A percentile compares a stretch with the other conserved stretches of the same genome.
phyloP scores from a whole-genome alignment of 2,329 filamentous ascomycete species.

The Cercospora nicotianae region DNA sequence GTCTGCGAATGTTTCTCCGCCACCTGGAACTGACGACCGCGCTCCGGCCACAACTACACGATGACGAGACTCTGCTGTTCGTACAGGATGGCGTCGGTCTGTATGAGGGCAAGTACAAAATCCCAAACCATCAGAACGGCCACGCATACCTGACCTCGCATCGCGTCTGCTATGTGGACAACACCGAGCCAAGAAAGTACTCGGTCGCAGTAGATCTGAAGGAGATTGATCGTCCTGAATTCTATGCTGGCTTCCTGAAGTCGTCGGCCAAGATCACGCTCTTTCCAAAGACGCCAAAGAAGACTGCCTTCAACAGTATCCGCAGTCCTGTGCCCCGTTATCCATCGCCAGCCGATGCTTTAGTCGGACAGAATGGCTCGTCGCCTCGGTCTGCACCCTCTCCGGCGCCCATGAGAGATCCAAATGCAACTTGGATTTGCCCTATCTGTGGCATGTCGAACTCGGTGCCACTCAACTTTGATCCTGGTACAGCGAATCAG shows the following conservation, averaged over 20 bases:
- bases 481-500: conserved; percentile 74
- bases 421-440: conserved; percentile 85
- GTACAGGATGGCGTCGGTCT: conserved; percentile 96
- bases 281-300: conserved; percentile 75
- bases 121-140: conserved; percentile 89
- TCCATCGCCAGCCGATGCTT: conserved; percentile 43
- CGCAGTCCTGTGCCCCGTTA: conserved; percentile 53
- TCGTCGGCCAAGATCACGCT: conserved; percentile 93
- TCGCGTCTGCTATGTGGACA: conserved; percentile 91
- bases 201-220: conserved; percentile 85
- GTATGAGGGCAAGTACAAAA: conserved; percentile 97
- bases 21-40: conserved; percentile 94
- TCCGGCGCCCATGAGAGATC: conserved; percentile 48
- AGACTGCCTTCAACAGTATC: conserved; percentile 54
- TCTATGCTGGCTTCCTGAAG: conserved; percentile 90
- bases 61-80: conserved; percentile 92
- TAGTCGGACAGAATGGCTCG: conserved; percentile 50
- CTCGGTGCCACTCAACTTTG: conserved; percentile 88
- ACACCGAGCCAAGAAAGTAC: conserved; percentile 77
- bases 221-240: conserved; percentile 86
- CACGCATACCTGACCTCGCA: conserved; percentile 96
- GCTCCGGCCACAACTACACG: conserved; percentile 84
- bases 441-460: conserved; percentile 96
- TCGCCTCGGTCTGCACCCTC: conserved; percentile 51
- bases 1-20: conserved; percentile 85